A percentile compares a stretch with the other conserved stretches of the same genome.
Evolutionary conservation across 2,329 filamentous ascomycete species (phyloP).

Genomic region (Hypoxylon rubiginosum): DNA sequence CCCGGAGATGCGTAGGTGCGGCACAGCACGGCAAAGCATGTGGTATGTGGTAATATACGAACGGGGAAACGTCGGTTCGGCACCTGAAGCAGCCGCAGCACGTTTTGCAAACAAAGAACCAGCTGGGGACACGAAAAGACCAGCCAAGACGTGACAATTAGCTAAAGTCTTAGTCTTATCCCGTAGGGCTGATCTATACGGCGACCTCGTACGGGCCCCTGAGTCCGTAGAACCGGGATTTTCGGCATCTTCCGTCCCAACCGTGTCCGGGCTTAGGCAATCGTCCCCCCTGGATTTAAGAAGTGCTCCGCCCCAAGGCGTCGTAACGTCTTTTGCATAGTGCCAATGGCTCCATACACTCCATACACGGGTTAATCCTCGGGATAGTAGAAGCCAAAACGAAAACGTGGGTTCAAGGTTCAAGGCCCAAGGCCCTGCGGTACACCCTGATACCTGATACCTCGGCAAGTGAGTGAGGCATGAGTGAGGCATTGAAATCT

Average conservation of each 20-base stretch:
- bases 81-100: background rate
- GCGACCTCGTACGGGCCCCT: constrained; percentile 3
- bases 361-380: constrained; percentile 11
- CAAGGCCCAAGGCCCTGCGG: too few relatives aligned
- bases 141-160: background rate
- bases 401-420: background rate
- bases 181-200: constrained; percentile 32
- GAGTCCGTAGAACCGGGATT: constrained; percentile 11
- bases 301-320: constrained; percentile 33
- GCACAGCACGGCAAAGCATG: constrained; percentile 1
- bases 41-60: background rate
- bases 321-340: constrained; percentile 26
- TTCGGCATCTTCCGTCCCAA: constrained; percentile 22
- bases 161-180: background rate
- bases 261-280: constrained; percentile 26
- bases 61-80: background rate
- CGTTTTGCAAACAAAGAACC: background rate
- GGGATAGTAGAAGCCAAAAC: constrained; percentile 1
- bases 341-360: background rate
- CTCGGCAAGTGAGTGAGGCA: background rate
- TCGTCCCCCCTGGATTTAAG: constrained; percentile 14
- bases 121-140: background rate
- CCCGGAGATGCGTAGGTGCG: background rate
- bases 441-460: background rate
- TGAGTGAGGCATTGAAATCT: background rate